Evolutionary conservation across 2,329 filamentous ascomycete genomes (phyloP), one percentile per base, ranked within the genome.

Genomic region (Penicillium sp.): DNA sequence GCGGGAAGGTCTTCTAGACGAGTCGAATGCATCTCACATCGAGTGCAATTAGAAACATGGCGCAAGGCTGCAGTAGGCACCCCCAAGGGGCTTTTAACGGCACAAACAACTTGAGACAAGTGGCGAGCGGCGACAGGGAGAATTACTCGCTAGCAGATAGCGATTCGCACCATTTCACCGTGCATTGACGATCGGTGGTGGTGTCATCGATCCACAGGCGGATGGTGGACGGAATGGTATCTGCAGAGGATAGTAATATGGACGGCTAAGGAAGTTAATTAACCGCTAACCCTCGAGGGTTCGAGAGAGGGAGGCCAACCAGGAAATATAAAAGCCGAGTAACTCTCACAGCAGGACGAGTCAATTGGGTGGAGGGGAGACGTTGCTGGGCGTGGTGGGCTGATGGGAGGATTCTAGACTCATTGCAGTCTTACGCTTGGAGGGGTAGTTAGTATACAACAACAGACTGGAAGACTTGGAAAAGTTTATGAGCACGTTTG

Each of bases 351-450:
- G 26, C 30, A 57, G 29, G 19, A 19, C 5, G 35, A 35, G 38
- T 31, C 29, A 30, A 45, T 21, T 38, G 45, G 57, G 50, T 19
- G 35, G 38, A 21, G 8, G 35, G 35, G 26, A 26, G 17, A n/a
- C 55, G 48, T 47, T 8, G n/a, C 21, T 38, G 4, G 35, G 15
- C 35, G 11, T 41, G 49, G 44, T 62, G 60, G 50, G 56, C 46
- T 62, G 60, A 62, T 58, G 56, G 58, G 54, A 58, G 50, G 58
- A 61, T 61, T 64, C 63, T 58, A 67, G 64, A 68, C 63, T 67
- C 58, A 7, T 52, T 61, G 46, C 29, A 35, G 55, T 48, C 30
- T 35, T 46, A 50, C 49, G 17, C 17, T 11, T 30, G 49, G 49
- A 41, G 51, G 31, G 58, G 29, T 35, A 23, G 46, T 61, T 35